Percentiles rank a stretch among this genome's conserved stretches.
Evolutionary conservation across 2,329 filamentous ascomycete species (phyloP).

Genomic region (Ophiocordyceps unilateralis): DNA sequence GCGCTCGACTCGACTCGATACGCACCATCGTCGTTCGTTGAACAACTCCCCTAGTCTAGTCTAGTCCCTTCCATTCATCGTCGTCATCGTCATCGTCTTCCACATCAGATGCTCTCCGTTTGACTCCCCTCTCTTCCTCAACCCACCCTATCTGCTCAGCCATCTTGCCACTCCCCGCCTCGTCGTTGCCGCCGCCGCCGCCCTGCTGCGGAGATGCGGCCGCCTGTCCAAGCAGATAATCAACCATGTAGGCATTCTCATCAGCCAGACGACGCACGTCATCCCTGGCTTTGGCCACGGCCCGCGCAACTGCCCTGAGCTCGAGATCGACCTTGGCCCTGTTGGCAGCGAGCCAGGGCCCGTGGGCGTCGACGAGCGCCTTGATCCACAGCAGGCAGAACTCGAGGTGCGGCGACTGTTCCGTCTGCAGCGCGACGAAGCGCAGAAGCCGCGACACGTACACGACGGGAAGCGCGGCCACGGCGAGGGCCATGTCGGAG

Average conservation of each 20-base stretch:
- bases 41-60: no score
- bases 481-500: conserved; percentile 57
- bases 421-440: conserved; percentile 74
- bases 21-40: no score
- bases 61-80: conserved; percentile 31
- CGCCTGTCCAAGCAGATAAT: conserved; percentile 54
- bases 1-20: no score
- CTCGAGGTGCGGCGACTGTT: conserved; percentile 84
- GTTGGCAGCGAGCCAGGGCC: conserved; percentile 69
- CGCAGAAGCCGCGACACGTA: conserved; percentile 75
- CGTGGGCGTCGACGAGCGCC: conserved; percentile 64
- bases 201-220: no score
- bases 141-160: not conserved
- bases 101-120: conserved; percentile 1
- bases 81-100: conserved; percentile 16
- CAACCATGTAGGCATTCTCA: conserved; percentile 76
- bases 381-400: conserved; percentile 92
- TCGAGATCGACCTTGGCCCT: conserved; percentile 68
- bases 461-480: conserved; percentile 62
- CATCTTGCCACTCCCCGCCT: conserved; percentile 4
- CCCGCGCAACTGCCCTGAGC: conserved; percentile 64
- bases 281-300: conserved; percentile 61
- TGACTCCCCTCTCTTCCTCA: not conserved
- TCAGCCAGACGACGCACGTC: conserved; percentile 73
- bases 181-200: conserved; percentile 9